Percentiles rank a stretch among this genome's conserved stretches.
Evolutionary conservation across 2,329 filamentous ascomycete species (phyloP).

Genomic region (Botrytis sinoallii): DNA sequence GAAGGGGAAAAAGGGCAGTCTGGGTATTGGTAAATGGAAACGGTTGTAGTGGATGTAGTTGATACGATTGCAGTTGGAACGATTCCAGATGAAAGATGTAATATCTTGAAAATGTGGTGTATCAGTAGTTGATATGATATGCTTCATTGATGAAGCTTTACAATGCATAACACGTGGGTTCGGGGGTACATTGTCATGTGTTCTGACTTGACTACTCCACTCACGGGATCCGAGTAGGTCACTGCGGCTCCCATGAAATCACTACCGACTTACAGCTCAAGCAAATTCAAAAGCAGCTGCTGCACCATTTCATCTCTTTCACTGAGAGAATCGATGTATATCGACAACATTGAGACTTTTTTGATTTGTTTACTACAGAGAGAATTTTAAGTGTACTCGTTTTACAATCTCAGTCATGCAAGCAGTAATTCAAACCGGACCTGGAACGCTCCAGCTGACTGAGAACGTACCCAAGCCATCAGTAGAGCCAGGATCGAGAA

Average conservation of each 20-base stretch:
- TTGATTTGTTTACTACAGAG: background rate
- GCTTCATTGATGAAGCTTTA: background rate
- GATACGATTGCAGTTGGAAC: background rate
- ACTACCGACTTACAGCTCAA: background rate
- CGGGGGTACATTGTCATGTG: background rate
- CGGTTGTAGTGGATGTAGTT: background rate
- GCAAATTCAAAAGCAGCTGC: background rate
- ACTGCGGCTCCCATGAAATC: background rate
- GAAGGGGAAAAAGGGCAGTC: background rate
- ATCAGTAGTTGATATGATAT: background rate
- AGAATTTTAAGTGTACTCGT: background rate
- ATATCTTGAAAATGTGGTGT: background rate
- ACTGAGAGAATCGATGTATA: background rate
- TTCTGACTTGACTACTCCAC: background rate
- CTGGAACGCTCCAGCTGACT: background rate
- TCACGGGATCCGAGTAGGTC: background rate
- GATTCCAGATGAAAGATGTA: background rate
- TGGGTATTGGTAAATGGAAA: background rate
- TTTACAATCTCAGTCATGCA: background rate
- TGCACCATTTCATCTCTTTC: background rate
- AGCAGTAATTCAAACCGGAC: constrained; percentile 6
- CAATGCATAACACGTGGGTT: background rate
- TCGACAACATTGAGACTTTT: background rate
- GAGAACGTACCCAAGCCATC: background rate
- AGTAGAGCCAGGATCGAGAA: background rate